Evolutionary conservation across 2,329 filamentous ascomycete species (phyloP), one percentile per base, ranked within the genome.

Genomic region (Thielaviopsis euricoi): DNA sequence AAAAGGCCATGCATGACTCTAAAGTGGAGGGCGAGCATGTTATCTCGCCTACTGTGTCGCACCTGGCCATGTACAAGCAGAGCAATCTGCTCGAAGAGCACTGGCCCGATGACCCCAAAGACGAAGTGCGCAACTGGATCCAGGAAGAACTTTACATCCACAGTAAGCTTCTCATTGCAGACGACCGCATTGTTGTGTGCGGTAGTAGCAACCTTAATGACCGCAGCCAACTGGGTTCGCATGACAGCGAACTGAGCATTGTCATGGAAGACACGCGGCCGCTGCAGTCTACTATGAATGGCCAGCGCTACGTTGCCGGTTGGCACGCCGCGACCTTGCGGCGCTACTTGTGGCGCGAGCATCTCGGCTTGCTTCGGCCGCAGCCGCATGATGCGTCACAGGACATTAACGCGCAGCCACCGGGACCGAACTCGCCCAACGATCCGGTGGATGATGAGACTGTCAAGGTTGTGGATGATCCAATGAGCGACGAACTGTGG

Each of bases 131-230:
- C 57, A 88, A 94, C 67, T 94, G 93, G 75, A 85, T 97, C 60
- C 91, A 95, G 67, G 93, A 98, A 68, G 91, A 98, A 69, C 79
- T 97, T 1, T 98, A 98, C 68, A 85, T 97, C 53, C 93, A 98
- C 69, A 86, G 83, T 26, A 98, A 97, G 72, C 77, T 96, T 40
- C 78, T 93, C 63, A 91, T 96, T 63, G 86, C 85, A 1, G 90
- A 97, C 67, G 91, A 97, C 68, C 82, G 83, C 57, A 78, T 89
- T 53, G 89, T 87, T 1, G 81, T 96, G 56, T 93, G 89, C 67
- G 89, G 89, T 19, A 89, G 85, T 25, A 88, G 87, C 62, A 97
- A 96, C 70, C 77, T 96, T 65, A 97, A 96, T 68, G 91, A 97
- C 67, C 85, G 91, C 56, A 82, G 87, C 55, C 90, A 95, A 70